Base-by-base conservation (phyloP, 352 stramenopile genomes). In the Globisporangium uncinulatum region DNA sequence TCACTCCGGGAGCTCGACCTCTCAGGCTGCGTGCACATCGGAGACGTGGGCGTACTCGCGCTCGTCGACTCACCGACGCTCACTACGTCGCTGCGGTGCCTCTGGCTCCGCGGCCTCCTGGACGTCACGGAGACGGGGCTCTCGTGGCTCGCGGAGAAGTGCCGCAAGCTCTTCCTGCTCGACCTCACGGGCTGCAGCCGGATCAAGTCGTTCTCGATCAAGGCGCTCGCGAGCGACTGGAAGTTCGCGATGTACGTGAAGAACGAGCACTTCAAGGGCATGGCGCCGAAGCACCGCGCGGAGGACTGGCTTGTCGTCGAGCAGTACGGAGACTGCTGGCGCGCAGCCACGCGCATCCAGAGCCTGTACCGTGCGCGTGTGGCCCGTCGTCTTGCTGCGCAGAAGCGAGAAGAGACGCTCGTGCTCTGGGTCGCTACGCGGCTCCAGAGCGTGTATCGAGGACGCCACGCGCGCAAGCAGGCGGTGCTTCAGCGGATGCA, bases 81-180 rank as follows among this genome's bases (percentile, higher is more conserved):
- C 7, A 61, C 57, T 1, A 46, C 59, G 2, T 66, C 81, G 13
- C 62, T 97, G 15, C 70, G 76, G 15, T 71, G 72, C 36, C 57
- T 98, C 29, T 82, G 78, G 62, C 69, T 97, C 41, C 73, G 73
- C 14, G 72, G 81, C 9, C 66, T 94, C 4, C 43, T 43, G 5
- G 62, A 78, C 7, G 68, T 98, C 51, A 87, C 75, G 11, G 79
- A 92, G 52, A 92, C 81, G 1, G 74, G 76, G 0, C 45, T 97
- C 8, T 83, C 85, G 13, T 98, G 89, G 88, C 79, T 98, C 24
- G 81, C 86, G 36, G 79, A 92, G 60, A 75, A 77, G n/a, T 89
- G 89, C 42, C 52, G 63, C 3, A 76, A 71, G 19, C 51, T 94
- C 8, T 54, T 89, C 54, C 41, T 80, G 6, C 58, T 94, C 11